Percentiles rank a stretch among this genome's conserved stretches.
Conservation (phyloP, 1,284 basidiomycete genomes). For the Papiliotrema flavescens region DNA sequence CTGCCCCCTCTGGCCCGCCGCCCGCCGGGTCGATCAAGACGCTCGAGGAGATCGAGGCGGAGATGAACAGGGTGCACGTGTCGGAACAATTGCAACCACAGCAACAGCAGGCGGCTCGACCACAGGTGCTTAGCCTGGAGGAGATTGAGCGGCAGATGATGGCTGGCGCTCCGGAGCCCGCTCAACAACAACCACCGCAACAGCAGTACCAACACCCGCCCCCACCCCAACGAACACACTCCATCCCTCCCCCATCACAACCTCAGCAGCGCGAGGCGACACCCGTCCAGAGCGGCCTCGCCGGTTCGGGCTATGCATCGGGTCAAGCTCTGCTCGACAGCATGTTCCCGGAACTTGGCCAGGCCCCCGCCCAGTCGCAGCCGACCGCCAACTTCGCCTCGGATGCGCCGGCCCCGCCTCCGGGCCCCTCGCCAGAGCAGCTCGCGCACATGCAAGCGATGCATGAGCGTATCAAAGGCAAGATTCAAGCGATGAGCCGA, state of each 20-base stretch:
- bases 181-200: conserved; percentile 14
- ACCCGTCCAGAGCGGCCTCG: conserved; percentile 24
- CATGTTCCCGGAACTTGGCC: conserved; percentile 46
- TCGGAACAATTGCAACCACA: conserved; percentile 7
- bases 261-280: conserved; percentile 31
- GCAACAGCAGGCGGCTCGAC: conserved; percentile 8
- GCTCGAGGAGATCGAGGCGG: conserved; percentile 88
- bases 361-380: conserved; percentile 9
- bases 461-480: conserved; percentile 34
- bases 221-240: conserved; percentile 36
- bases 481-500: conserved; percentile 63
- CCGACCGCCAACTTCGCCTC: conserved; percentile 14
- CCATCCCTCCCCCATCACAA: conserved; percentile 20
- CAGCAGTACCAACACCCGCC: conserved; percentile 19
- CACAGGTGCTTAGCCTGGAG: conserved; percentile 44
- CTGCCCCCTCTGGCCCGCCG: conserved; percentile 15
- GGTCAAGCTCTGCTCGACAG: conserved; percentile 42
- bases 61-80: conserved; percentile 58
- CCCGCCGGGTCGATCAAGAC: conserved; percentile 62
- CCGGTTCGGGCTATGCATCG: conserved; percentile 33
- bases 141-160: conserved; percentile 51
- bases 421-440: conserved; percentile 30
- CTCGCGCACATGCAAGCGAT: conserved; percentile 33
- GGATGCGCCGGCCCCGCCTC: conserved; percentile 2
- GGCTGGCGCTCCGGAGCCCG: conserved; percentile 6